Conservation (phyloP, 805 yeast species). For the Kazachstania viticola region DNA sequence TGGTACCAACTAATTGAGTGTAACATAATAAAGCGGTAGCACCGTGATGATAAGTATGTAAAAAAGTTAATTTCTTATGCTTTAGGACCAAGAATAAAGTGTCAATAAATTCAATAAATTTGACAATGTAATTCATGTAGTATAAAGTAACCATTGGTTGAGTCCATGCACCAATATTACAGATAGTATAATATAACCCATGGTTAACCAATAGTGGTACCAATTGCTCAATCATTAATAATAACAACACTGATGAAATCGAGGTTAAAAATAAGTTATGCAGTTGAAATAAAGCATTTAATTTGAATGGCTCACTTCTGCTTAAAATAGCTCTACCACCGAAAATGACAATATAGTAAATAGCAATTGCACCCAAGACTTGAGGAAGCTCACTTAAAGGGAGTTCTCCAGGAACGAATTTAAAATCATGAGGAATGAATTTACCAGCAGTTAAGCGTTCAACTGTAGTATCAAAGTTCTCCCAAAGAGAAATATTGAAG, state of each 20-base stretch:
- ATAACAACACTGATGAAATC: conserved; percentile 52
- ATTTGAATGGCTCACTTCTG: conserved; percentile 53
- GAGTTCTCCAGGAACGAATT: conserved; percentile 51
- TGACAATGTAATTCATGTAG: conserved; percentile 84
- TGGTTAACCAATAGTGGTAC: conserved; percentile 62
- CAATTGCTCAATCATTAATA: conserved; percentile 73
- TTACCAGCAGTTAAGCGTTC: conserved; percentile 14
- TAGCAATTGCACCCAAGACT: conserved; percentile 44
- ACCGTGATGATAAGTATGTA: conserved; percentile 96
- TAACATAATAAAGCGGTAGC: conserved; percentile 92
- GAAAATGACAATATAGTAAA: conserved; percentile 70
- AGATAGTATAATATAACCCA: conserved; percentile 78
- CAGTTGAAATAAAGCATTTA: conserved; percentile 65
- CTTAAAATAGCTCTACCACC: conserved; percentile 66
- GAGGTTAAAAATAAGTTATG: conserved; percentile 73
- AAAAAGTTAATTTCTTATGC: conserved; percentile 81
- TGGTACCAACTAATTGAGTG: conserved; percentile 82
- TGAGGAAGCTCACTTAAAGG: conserved; percentile 54
- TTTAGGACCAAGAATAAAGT: conserved; percentile 85
- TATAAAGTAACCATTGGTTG: conserved; percentile 73
- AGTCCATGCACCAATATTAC: conserved; percentile 70
- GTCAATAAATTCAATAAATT: conserved; percentile 80
- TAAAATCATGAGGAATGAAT: conserved; percentile 37
- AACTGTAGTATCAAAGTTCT: conserved; percentile 14
- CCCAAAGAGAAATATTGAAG: conserved; percentile 26